Conservation (phyloP, 305 asterid genomes). For the Nicotiana rustica region DNA sequence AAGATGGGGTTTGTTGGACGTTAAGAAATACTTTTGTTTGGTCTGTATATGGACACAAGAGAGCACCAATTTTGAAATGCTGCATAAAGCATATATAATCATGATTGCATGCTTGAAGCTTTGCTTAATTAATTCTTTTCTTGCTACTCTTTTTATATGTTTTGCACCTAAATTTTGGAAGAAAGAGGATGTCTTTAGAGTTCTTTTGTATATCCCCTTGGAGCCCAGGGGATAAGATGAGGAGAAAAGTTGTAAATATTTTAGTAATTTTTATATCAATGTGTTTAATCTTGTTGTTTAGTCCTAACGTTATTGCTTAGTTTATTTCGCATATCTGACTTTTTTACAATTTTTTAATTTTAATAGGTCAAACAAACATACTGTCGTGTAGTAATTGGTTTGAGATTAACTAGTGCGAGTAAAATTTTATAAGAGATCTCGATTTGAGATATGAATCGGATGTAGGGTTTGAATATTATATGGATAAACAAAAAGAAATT, state of each 20-base stretch:
- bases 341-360: not conserved
- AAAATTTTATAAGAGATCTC: no score
- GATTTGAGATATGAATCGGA: no score
- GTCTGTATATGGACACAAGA: constrained; percentile 6
- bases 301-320: not conserved
- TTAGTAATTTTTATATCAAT: not conserved
- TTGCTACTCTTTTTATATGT: not conserved
- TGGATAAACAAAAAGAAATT: no score
- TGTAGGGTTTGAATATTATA: no score
- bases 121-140: not conserved
- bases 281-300: not conserved
- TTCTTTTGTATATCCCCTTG: not conserved
- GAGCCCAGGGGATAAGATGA: not conserved
- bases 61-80: constrained; percentile 9
- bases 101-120: not conserved
- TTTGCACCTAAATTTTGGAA: not conserved
- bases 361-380: no score
- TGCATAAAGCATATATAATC: not conserved
- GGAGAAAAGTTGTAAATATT: not conserved
- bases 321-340: not conserved
- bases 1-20: constrained; percentile 24
- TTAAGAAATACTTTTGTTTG: constrained; percentile 13
- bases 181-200: not conserved
- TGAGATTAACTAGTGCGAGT: no score
- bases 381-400: no score